phyloP scores from a whole-genome alignment of 2,329 filamentous ascomycete species.

The Botrytis deweyae region DNA sequence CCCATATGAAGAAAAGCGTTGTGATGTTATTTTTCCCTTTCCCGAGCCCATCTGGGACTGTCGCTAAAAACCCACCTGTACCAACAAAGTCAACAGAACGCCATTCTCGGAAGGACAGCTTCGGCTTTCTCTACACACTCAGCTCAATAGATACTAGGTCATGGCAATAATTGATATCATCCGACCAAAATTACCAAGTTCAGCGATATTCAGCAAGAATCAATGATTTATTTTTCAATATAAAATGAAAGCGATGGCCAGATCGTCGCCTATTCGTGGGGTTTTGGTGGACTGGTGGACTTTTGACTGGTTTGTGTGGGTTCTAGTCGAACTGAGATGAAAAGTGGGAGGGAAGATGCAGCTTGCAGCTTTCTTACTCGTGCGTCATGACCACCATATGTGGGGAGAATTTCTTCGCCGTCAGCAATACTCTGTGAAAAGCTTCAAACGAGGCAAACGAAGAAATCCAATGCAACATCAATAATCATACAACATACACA shows the following conservation, averaged over 20 bases:
- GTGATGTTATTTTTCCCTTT: not conserved
- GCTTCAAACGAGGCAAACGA: not conserved
- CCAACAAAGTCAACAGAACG: not conserved
- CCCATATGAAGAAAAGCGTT: constrained; percentile 11
- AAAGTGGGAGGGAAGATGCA: constrained; percentile 9
- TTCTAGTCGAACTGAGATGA: not conserved
- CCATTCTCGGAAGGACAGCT: not conserved
- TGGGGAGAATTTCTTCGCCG: constrained; percentile 10
- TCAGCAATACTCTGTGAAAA: constrained; percentile 12
- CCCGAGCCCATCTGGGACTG: not conserved
- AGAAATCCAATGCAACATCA: constrained; percentile 7
- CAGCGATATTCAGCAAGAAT: not conserved
- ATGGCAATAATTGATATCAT: constrained; percentile 11
- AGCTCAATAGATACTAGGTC: constrained; percentile 10
- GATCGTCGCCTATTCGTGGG: constrained; percentile 22
- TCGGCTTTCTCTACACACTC: constrained; percentile 13
- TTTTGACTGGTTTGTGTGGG: not conserved
- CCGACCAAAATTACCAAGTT: constrained; percentile 2
- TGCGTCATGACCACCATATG: constrained; percentile 9
- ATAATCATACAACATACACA: constrained; percentile 7
- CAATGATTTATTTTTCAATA: constrained; percentile 12
- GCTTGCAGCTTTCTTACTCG: constrained; percentile 11
- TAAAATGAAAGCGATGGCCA: constrained; percentile 11
- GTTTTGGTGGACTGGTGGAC: constrained; percentile 17
- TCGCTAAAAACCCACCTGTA: constrained; percentile 2